Evolutionary conservation across 441 rosid species (phyloP), one percentile per base, ranked within the genome.

Genomic region (Hura crepitans): DNA sequence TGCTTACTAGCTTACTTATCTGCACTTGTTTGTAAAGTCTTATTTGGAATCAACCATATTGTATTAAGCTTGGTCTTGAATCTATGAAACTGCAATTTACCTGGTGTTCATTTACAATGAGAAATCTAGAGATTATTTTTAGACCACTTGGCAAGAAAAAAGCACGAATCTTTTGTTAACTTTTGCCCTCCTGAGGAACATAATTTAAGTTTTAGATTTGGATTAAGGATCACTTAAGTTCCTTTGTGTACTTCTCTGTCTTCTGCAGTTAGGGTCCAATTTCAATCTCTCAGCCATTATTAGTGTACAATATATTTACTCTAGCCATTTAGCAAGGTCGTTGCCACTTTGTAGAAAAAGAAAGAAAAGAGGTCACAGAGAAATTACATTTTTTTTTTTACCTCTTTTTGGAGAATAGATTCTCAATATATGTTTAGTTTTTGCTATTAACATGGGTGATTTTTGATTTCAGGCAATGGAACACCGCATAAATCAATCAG

Each of bases 391-490:
- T 18, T 46, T 23, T 13, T 27, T 7, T 35, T 35, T 4, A 35
- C 39, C 39, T 35, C 39, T n/a, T 23, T 6, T 65, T 39, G 30
- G 31, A 59, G 33, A 22, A 59, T 59, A 8, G 2, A 18, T 59
- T 59, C 39, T 9, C 22, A 27, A 43, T 14, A 42, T 28, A 54
- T 42, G 42, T 14, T 20, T 23, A 59, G n/a, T 31, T 20, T 55
- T 35, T 71, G 50, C 28, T 49, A 20, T 51, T 71, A 51, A 64
- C 66, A 20, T 25, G 27, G 69, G 25, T 65, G 50, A 49, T 76
- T 72, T n/a, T 71, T 75, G 68, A 66, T 81, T 78, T 73, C 87
- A 94, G 97, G 83, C 78, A 46, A 28, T 76, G 2, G 92, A 86
- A 72, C 84, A 69, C 37, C 82, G 70, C 67, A 68, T 31, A 30